Base-by-base conservation (phyloP, 176 grass and related monocot genomes). In the Aegilops tauschii region DNA sequence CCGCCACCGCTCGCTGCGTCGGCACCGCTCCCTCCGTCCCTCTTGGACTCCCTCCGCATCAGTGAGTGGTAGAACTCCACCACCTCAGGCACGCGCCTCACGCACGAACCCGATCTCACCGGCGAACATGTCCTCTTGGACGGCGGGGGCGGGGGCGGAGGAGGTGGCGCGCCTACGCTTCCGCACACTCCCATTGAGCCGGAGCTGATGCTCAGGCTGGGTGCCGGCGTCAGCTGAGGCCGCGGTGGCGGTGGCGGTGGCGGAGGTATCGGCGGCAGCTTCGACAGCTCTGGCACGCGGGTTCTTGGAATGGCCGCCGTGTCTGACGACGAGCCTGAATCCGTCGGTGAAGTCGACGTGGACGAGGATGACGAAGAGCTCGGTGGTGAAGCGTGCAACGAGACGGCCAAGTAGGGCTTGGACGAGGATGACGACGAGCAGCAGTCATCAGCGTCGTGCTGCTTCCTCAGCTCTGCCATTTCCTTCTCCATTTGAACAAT, bases 1-100 rank as follows among this genome's bases (percentile, higher is more conserved):
- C 61, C 77, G 8, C 87, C 69, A 21, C 70, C 64, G 76, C 83
- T 88, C n/a, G 86, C 64, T 3, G 52, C 10, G 1, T 81, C 88
- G 12, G 36, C 39, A 2, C 84, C 78, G 31, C 34, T 82, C 0
- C 29, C 52, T 45, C 73, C 76, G 42, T 99, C 97, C 72, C 87
- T 73, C 81, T 78, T 96, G 4, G 97, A 93, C 31, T 97, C 94
- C 68, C 97, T 79, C 58, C 94, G 89, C 97, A 97, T 99, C 25
- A 99, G 14, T 2, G 97, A 99, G 77, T 99, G 97, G 89, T 99
- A 99, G 89, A 99, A 99, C 87, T 99, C 97, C 5, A 97, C 97
- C 47, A 99, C 97, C 83, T 99, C 97, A 1, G 97, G 97, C 30
- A 87, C 92, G 40, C 97, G 89, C 88, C 85, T 63, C 11, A 99